A percentile compares a stretch with the other conserved stretches of the same genome.
Evolutionary conservation across 495 filamentous ascomycete genomes (phyloP).

Genomic region (Penicillium manginii): DNA sequence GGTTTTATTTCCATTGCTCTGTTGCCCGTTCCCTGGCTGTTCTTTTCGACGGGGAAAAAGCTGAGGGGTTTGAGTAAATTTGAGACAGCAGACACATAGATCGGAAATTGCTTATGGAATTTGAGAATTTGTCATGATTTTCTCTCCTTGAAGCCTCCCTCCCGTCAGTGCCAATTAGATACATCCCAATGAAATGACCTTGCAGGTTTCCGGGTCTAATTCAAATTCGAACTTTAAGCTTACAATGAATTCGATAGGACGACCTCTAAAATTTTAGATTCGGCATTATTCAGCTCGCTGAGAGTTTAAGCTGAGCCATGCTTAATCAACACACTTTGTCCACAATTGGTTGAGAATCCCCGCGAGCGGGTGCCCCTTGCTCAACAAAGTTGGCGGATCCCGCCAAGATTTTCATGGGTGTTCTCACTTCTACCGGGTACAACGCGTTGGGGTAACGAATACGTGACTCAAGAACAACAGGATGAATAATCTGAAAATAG

Average conservation of each 20-base stretch:
- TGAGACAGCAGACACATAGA: slow-evolving; percentile 9
- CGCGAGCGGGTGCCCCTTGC: not conserved
- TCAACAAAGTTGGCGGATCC: not conserved
- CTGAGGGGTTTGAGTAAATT: slow-evolving; percentile 22
- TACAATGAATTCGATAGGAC: too few relatives aligned
- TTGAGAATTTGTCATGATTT: too few relatives aligned
- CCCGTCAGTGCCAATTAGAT: too few relatives aligned
- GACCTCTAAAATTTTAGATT: too few relatives aligned
- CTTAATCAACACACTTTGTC: not conserved
- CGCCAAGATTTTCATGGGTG: not conserved
- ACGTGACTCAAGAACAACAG: slow-evolving; percentile 3
- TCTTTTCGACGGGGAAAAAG: slow-evolving; percentile 22
- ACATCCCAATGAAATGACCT: too few relatives aligned
- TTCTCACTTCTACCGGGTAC: slow-evolving; percentile 1
- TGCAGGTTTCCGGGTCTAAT: too few relatives aligned
- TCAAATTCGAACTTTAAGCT: too few relatives aligned
- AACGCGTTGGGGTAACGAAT: slow-evolving; percentile 4
- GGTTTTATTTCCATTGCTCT: slow-evolving; percentile 59
- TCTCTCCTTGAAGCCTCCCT: too few relatives aligned
- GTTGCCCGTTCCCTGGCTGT: slow-evolving; percentile 55
- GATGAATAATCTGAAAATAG: slow-evolving; percentile 21
- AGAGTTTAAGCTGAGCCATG: too few relatives aligned
- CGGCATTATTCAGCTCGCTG: too few relatives aligned
- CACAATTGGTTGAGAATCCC: not conserved
- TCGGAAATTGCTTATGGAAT: not conserved